Conservation (phyloP, 495 filamentous ascomycete species). For the Ramalina peruviana region DNA sequence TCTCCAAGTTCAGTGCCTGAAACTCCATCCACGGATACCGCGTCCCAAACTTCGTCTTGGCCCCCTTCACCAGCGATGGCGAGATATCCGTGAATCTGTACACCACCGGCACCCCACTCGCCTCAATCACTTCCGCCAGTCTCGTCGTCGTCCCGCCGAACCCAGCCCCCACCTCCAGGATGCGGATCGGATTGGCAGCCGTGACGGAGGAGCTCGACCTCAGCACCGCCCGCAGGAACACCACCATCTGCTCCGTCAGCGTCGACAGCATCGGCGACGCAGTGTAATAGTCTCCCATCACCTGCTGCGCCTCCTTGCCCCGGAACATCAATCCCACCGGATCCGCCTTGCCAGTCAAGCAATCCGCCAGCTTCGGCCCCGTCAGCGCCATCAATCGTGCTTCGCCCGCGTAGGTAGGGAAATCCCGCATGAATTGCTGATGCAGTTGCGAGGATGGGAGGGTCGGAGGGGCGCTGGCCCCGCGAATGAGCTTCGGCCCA, state of each 20-base stretch:
- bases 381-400: constrained; percentile 15
- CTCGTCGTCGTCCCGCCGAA: constrained; percentile 16
- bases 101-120: constrained; percentile 7
- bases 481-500: background rate
- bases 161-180: constrained; percentile 21
- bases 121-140: constrained; percentile 9
- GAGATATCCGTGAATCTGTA: constrained; percentile 32
- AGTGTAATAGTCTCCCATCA: constrained; percentile 18
- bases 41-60: constrained; percentile 14
- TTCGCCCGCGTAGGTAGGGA: constrained; percentile 13
- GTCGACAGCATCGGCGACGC: constrained; percentile 17
- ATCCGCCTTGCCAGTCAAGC: constrained; percentile 20
- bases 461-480: constrained; percentile 2
- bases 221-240: constrained; percentile 12
- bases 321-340: constrained; percentile 19
- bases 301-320: constrained; percentile 8
- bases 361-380: constrained; percentile 19
- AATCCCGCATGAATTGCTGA: background rate
- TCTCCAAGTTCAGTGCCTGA: constrained; percentile 19
- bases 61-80: constrained; percentile 12
- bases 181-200: constrained; percentile 6
- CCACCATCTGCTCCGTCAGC: constrained; percentile 15
- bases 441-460: background rate
- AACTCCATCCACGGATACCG: constrained; percentile 18
- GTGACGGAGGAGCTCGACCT: background rate